Evolutionary conservation across 371 early-diverging fungal species (phyloP), one percentile per base, ranked within the genome.

Genomic region (Batrachochytrium dendrobatidis): DNA sequence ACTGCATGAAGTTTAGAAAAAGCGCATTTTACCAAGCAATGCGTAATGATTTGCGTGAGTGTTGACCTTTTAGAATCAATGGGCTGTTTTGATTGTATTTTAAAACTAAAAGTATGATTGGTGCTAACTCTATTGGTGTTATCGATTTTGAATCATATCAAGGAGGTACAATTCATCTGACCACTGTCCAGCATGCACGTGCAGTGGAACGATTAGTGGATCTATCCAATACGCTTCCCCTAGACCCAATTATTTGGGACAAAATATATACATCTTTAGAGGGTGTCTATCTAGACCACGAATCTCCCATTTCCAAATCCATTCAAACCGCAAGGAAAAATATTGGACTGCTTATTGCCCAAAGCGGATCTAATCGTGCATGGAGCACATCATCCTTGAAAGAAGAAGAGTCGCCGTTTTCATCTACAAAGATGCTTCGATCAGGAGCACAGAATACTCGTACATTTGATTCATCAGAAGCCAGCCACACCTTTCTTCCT

Each of bases 21-120:
- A 68, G 69, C 39, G 71, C 71, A 5, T 68, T 73, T 34, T 66
- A 63, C 45, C 76, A 75, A 48, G 70, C 70, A 0, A 66, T 75
- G 69, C 33, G 63, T 43, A 69, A 68, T 39, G 76, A 75, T 61
- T 55, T 70, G 49, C 52, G 69, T 68, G 49, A 52, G 63, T 50
- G 22, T 59, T 34, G 26, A 17, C 5, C 20, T 53, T 18, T 20
- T 25, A 7, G 24, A n/a, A n/a, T n/a, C 29, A 10, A 12, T 34
- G 4, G 6, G 3, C 55, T 54, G 4, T 43, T 31, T 34, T 34
- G 8, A 18, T 24, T 12, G 29, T 34, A 12, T 53, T 12, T 31
- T 15, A 17, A 22, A 12, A 50, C 51, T 12, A 12, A 22, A 22
- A 28, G n/a, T n/a, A n/a, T n/a, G n/a, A n/a, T n/a, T n/a, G n/a